Evolutionary conservation across 495 filamentous ascomycete genomes (phyloP), one percentile per base, ranked within the genome.

Genomic region (Aspergillus steynii): DNA sequence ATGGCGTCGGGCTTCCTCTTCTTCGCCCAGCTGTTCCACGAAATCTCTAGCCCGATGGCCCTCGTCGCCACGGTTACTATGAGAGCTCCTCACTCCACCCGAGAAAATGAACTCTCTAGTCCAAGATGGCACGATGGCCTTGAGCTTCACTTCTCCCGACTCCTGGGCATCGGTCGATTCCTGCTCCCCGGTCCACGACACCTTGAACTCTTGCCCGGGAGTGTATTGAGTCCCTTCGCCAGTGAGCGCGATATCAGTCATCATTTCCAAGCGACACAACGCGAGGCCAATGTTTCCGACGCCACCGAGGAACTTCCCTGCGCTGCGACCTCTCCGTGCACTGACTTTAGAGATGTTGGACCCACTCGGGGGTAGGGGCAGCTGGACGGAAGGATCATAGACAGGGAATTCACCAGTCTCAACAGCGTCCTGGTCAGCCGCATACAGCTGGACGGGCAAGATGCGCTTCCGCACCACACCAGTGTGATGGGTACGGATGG

Each of bases 401-500:
- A 69, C 73, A 27, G 90, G 72, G 14, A 52, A 59, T 28, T 78
- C 73, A 9, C 80, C 76, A 15, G 61, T 52, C 37, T 61, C 62
- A 50, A 86, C 59, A 28, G 29, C 61, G 25, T 71, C 66, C 45
- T 69, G 57, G 1, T 71, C 67, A 6, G 69, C 67, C 2, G 70
- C 65, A 68, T 96, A 96, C n/a, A 97, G 59, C 71, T 88, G 79
- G 4, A 92, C 86, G 0, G 95, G 95, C 34, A 99, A 66, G n/a
- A 98, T 84, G 2, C 95, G 79, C 79, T 96, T 96, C 67, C 95
- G 80, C 50, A 97, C 92, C 9, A 99, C 90, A 42, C 95, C 95
- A 2, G 88, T 93, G 73, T 98, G 95, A 68, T 92, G 87, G 0
- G 96, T 98, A 28, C 95, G 86, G 50, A 97, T 96, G 7, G 96